Evolutionary conservation across 177 flowering plant genomes (phyloP).

Genomic region (Vitis hybrid): DNA sequence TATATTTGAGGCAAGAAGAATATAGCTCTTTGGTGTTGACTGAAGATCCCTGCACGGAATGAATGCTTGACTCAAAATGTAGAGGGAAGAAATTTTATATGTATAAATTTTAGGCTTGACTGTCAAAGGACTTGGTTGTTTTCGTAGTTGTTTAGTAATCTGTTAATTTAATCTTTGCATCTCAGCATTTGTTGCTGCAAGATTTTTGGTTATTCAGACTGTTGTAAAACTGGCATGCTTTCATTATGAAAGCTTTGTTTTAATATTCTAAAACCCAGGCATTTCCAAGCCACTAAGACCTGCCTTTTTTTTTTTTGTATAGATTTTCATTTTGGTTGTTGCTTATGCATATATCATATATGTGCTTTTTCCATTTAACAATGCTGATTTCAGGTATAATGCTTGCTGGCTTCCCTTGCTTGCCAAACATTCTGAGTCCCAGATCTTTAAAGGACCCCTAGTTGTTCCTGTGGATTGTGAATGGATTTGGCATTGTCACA

Average conservation of each 20-base stretch:
- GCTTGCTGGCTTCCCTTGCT: constrained; percentile 95
- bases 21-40: background rate
- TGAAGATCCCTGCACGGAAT: background rate
- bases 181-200: no score
- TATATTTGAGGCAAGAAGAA: background rate
- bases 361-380: background rate
- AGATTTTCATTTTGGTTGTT: background rate
- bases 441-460: constrained; percentile 53
- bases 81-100: background rate
- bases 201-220: no score
- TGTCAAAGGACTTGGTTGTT: no score
- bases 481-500: constrained; percentile 99
- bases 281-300: no score
- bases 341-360: background rate
- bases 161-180: no score
- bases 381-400: constrained; percentile 61
- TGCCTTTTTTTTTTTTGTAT: background rate
- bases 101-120: background rate
- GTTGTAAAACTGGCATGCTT: no score
- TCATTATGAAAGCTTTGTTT: no score
- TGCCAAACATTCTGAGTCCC: constrained; percentile 61
- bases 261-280: no score
- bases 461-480: constrained; percentile 98
- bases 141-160: no score
- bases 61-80: background rate